Evolutionary conservation across 331 rosid species (phyloP).

Genomic region (Quercus phellos): DNA sequence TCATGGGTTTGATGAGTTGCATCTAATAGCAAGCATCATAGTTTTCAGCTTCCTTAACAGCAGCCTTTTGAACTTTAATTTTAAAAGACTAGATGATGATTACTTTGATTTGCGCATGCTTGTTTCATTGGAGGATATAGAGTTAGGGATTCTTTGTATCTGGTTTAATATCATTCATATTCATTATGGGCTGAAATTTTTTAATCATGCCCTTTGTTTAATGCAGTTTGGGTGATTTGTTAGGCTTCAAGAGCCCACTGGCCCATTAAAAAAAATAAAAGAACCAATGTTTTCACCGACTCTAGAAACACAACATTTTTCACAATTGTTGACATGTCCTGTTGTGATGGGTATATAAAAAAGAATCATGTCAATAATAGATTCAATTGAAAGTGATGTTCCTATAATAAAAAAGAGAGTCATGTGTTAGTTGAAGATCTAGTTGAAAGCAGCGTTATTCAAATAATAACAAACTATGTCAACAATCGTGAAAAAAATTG

Average conservation of each 20-base stretch:
- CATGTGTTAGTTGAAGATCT: too few species aligned
- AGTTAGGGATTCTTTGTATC: background rate
- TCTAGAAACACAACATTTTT: too few species aligned
- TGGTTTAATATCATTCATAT: background rate
- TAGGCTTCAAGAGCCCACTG: background rate
- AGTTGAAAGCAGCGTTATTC: too few species aligned
- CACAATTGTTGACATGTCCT: too few species aligned
- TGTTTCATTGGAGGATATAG: background rate
- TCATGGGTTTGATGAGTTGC: slow-evolving; percentile 39
- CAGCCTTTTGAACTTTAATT: slow-evolving; percentile 19
- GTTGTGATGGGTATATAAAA: too few species aligned
- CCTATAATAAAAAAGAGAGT: too few species aligned
- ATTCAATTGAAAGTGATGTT: too few species aligned
- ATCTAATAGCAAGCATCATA: slow-evolving; percentile 32
- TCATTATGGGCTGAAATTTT: slow-evolving; percentile 20
- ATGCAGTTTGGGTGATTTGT: slow-evolving; percentile 19
- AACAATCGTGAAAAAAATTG: too few species aligned
- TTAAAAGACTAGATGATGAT: slow-evolving; percentile 34
- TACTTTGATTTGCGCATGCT: slow-evolving; percentile 48
- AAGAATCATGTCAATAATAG: too few species aligned
- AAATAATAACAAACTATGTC: too few species aligned
- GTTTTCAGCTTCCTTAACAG: slow-evolving; percentile 22
- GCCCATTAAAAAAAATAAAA: slow-evolving; percentile 1
- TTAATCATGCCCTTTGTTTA: slow-evolving; percentile 15
- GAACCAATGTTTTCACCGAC: too few species aligned